phyloP scores from a whole-genome alignment of 768 basidiomycete genomes.

The Tulasnella calospora region DNA sequence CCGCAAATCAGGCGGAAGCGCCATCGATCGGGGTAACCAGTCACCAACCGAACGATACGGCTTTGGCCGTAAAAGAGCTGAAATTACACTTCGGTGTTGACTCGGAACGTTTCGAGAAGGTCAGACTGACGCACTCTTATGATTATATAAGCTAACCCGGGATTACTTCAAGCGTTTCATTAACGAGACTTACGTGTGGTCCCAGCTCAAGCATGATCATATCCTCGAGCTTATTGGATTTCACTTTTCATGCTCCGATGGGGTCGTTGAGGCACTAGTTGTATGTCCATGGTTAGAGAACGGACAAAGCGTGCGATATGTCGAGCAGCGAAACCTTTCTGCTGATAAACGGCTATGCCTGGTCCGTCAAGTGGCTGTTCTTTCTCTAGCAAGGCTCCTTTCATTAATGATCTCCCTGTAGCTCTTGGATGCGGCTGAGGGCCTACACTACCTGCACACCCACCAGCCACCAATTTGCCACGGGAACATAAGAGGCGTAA shows the following conservation, averaged over 20 bases:
- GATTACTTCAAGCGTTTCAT: not conserved
- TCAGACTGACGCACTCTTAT: not conserved
- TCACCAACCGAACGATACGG: not conserved
- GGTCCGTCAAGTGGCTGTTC: not conserved
- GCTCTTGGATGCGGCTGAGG: not conserved
- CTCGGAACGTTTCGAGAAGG: not conserved
- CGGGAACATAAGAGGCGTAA: not conserved
- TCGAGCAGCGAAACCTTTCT: not conserved
- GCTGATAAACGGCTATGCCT: not conserved
- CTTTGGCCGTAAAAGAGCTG: not conserved
- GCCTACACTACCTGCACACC: not conserved
- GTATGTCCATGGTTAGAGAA: not conserved
- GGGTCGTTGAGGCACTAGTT: not conserved
- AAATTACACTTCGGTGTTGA: not conserved
- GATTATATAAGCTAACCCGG: not conserved
- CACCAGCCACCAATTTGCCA: not conserved
- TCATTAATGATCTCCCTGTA: not conserved
- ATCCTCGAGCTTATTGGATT: not conserved
- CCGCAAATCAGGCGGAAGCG: not conserved
- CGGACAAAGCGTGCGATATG: not conserved
- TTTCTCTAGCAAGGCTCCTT: not conserved
- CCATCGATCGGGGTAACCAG: not conserved
- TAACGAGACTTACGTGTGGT: not conserved
- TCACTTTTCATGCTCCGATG: not conserved
- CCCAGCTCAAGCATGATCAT: not conserved